A percentile compares a stretch with the other conserved stretches of the same genome.
Evolutionary conservation across 1,284 basidiomycete species (phyloP).

Genomic region (Meripilus lineatus): DNA sequence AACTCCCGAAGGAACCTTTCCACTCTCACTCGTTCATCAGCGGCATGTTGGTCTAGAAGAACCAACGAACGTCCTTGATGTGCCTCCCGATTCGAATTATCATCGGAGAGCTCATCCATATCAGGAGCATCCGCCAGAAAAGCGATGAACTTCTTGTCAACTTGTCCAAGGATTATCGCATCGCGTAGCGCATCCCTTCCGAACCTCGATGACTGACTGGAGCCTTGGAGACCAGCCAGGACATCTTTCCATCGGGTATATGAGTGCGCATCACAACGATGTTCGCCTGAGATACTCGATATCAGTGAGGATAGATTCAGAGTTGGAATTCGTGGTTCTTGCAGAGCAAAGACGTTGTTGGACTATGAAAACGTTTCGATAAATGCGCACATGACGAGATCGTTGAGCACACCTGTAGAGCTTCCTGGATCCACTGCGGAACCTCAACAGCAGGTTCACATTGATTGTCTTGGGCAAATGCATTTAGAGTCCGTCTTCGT

Average conservation of each 20-base stretch:
- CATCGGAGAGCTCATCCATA: conserved; percentile 10
- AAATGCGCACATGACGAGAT: too few species aligned
- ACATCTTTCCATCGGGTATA: too few species aligned
- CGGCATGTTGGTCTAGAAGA: conserved; percentile 93
- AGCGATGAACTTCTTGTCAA: conserved; percentile 87
- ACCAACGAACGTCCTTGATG: conserved; percentile 42
- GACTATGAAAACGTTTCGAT: too few species aligned
- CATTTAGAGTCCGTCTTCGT: too few species aligned
- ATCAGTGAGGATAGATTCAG: not conserved
- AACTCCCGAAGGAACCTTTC: conserved; percentile 76
- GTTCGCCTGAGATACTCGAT: not conserved
- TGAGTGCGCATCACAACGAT: not conserved
- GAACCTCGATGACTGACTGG: not conserved
- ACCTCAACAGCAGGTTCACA: conserved; percentile 3
- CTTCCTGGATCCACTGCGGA: conserved; percentile 51
- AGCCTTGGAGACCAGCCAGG: too few species aligned
- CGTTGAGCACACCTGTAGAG: conserved; percentile 40
- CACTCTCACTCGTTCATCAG: conserved; percentile 87
- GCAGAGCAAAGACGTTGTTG: too few species aligned
- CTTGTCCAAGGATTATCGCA: conserved; percentile 70
- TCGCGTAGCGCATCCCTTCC: conserved; percentile 31
- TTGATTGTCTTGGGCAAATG: too few species aligned
- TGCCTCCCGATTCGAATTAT: not conserved
- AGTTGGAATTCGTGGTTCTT: too few species aligned
- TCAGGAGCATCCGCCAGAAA: conserved; percentile 40